Evolutionary conservation across 352 stramenopile genomes (phyloP), one percentile per base, ranked within the genome.

Genomic region (Chrysophaeum taylorii): DNA sequence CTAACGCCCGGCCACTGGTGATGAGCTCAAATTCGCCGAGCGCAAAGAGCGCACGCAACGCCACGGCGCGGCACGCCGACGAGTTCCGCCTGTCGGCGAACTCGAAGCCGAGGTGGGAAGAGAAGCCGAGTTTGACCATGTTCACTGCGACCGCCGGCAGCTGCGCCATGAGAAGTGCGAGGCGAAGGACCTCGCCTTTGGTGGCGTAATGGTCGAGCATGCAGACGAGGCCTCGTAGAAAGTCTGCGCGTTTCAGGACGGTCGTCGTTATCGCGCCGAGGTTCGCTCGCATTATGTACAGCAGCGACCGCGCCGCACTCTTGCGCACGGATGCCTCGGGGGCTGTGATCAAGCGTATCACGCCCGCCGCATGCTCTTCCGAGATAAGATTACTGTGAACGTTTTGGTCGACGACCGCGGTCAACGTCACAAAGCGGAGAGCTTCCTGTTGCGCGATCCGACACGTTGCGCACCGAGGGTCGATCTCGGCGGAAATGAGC

Each of bases 11-110:
- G 27, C 52, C 52, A 2, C 2, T n/a, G 5, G 41, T 25, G n/a
- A 66, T 45, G 57, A 66, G 45, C 12, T 5, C 35, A 12, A 45
- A 41, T 5, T 66, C 15, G 57, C 57, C 57, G 33, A 66, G 41
- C 16, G 57, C 31, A 36, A 66, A 66, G 33, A 66, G 31, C 2
- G 27, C 18, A 2, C 35, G 9, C 9, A 66, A 5, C 35, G 57
- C 57, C 21, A 66, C 4, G 18, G 2, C 7, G 14, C 36, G 31
- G 33, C 33, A 7, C 16, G 18, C 33, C 12, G 36, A 23, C 33
- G 33, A 2, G 57, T 37, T 16, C 33, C 2, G 18, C 33, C 9
- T 16, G 35, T 48, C 33, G 14, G 1, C 14, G 18, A 36, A 9
- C 2, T 21, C 14, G 21, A 14, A 31, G 23, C 29, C 36, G 18